Percentiles rank a stretch among this genome's conserved stretches.
phyloP scores from a whole-genome alignment of 2,329 filamentous ascomycete species.

The Aspergillus spinulosporus region DNA sequence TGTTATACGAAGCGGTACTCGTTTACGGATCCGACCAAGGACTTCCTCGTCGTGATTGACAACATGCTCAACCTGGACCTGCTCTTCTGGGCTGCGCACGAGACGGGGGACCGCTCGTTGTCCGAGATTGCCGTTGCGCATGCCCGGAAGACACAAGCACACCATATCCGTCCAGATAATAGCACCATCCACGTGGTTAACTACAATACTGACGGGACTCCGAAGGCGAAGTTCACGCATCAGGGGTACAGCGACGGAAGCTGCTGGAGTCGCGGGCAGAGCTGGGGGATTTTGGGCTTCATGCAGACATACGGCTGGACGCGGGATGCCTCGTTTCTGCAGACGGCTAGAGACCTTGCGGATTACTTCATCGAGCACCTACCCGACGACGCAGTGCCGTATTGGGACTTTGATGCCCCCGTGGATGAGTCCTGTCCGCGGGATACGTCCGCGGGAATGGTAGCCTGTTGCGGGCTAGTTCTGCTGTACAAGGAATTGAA shows the following conservation, averaged over 20 bases:
- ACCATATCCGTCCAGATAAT: conserved; percentile 41
- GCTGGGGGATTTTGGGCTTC: conserved; percentile 34
- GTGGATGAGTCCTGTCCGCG: conserved; percentile 21
- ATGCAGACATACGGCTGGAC: conserved; percentile 46
- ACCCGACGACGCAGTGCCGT: conserved; percentile 43
- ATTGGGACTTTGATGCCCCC: conserved; percentile 57
- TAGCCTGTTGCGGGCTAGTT: conserved; percentile 45
- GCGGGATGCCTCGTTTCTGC: conserved; percentile 25
- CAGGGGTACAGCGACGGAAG: conserved; percentile 29
- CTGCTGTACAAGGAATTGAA: conserved; percentile 38
- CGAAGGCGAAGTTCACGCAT: conserved; percentile 26
- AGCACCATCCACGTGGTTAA: conserved; percentile 32
- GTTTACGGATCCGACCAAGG: conserved; percentile 34
- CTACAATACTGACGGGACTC: conserved; percentile 46
- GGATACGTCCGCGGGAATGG: conserved; percentile 46
- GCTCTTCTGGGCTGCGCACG: conserved; percentile 40
- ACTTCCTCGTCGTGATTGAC: conserved; percentile 49
- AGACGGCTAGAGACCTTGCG: conserved; percentile 47
- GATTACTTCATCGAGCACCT: conserved; percentile 50
- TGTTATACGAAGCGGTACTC: conserved; percentile 37
- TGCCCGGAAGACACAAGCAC: conserved; percentile 41
- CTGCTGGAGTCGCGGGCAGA: conserved; percentile 30
- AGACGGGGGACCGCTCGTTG: conserved; percentile 29
- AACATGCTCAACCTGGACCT: conserved; percentile 47
- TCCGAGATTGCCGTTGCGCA: conserved; percentile 32